phyloP scores from a whole-genome alignment of 2,329 filamentous ascomycete species.

The Westerdykella sp. region DNA sequence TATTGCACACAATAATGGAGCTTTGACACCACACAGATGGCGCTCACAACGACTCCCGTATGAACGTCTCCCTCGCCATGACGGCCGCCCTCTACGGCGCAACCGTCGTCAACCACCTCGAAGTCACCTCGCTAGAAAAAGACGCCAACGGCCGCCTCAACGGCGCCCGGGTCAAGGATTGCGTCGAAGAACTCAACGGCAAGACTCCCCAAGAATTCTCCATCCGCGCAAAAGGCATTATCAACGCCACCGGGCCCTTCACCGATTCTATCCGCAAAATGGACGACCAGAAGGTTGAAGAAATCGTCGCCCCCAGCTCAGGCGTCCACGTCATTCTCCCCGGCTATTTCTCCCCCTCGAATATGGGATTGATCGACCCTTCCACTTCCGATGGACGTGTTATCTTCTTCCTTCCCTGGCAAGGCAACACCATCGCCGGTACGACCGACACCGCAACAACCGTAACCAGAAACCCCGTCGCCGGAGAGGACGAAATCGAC shows the following conservation, averaged over 20 bases:
- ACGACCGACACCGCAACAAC: constrained; percentile 74
- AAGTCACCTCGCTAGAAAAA: constrained; percentile 72
- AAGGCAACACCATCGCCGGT: constrained; percentile 85
- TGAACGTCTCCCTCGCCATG: constrained; percentile 86
- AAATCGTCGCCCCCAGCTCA: constrained; percentile 79
- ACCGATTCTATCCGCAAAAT: constrained; percentile 79
- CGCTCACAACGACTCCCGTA: constrained; percentile 84
- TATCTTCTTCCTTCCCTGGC: constrained; percentile 91
- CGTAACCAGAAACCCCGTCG: constrained; percentile 67
- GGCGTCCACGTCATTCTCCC: constrained; percentile 83
- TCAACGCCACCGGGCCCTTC: constrained; percentile 87
- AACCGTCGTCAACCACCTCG: constrained; percentile 76
- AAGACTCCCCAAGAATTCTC: constrained; percentile 57
- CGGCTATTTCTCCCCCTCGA: constrained; percentile 75
- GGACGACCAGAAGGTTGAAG: constrained; percentile 64
- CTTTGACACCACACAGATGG: constrained; percentile 55
- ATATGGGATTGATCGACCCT: constrained; percentile 85
- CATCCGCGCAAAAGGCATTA: constrained; percentile 71
- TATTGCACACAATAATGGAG: not conserved
- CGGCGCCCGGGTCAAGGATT: constrained; percentile 67
- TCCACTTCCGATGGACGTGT: constrained; percentile 82
- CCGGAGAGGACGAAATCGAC: constrained; percentile 76
- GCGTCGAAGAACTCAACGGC: constrained; percentile 60
- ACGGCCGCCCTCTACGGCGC: constrained; percentile 82
- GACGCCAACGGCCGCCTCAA: constrained; percentile 65